Percentiles rank a stretch among this genome's conserved stretches.
These are phyloP conservation scores for Dictyostelium intermedium DNA, from an alignment of 78 protist genomes.

Conservation along the genomic window DNA sequence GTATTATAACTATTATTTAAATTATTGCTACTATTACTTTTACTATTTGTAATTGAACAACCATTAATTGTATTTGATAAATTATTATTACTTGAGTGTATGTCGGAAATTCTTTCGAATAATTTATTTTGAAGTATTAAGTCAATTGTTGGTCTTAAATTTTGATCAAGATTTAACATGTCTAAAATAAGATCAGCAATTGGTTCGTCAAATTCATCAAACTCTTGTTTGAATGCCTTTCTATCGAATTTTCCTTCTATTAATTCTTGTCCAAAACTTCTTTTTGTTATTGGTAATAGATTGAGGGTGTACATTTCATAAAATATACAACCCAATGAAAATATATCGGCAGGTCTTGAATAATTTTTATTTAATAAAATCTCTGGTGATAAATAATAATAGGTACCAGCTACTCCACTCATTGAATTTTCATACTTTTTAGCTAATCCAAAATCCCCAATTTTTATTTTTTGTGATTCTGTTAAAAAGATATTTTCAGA, in stretches of 20 bases:
- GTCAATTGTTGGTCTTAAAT: conserved; percentile 52
- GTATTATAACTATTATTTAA: background rate
- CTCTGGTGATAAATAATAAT: conserved; percentile 40
- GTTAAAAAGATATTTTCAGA: conserved; percentile 26
- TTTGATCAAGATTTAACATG: conserved; percentile 31
- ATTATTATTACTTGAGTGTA: background rate
- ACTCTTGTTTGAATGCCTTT: conserved; percentile 4
- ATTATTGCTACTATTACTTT: background rate
- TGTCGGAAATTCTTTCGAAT: conserved; percentile 12
- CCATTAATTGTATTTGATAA: background rate
- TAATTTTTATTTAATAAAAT: conserved; percentile 22
- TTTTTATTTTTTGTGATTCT: conserved; percentile 3
- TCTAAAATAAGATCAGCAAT: conserved; percentile 18
- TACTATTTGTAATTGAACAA: background rate
- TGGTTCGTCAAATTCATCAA: background rate
- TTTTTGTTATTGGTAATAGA: conserved; percentile 34
- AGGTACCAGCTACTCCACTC: conserved; percentile 59
- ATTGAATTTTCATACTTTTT: conserved; percentile 17
- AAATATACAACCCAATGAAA: conserved; percentile 57
- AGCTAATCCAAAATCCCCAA: conserved; percentile 70
- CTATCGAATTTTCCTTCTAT: conserved; percentile 37
- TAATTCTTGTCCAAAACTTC: conserved; percentile 52
- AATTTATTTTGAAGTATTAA: conserved; percentile 36
- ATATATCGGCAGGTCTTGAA: conserved; percentile 49
- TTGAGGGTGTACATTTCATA: conserved; percentile 54